Evolutionary conservation across 345 rosid species (phyloP), one percentile per base, ranked within the genome.

Genomic region (Citrus glauca): DNA sequence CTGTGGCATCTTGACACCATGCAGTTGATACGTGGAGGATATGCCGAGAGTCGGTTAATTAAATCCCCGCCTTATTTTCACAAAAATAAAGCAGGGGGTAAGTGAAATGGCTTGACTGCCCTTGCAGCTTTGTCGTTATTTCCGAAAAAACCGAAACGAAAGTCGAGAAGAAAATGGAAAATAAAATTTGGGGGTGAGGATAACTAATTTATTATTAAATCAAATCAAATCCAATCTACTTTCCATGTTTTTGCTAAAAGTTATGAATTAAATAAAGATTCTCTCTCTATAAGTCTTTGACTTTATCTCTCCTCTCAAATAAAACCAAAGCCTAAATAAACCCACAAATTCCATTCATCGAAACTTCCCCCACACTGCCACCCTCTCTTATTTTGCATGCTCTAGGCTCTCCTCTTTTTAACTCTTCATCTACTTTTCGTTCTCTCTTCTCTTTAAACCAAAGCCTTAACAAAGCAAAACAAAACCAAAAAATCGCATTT

Each of bases 201-300:
- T 74, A 68, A 76, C 62, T 73, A 73, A 81, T 45, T 77, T 48
- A 66, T 22, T 33, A 38, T 37, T 24, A 25, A 73, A 50, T 11
- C 50, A 45, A 45, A 45, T 45, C 66, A 77, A 55, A 69, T 77
- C 66, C 68, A 67, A 57, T 77, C 66, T 45, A 48, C 37, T 24
- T 48, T 48, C 72, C 25, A 69, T 74, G 48, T 66, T 19, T 20
- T 14, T 40, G 40, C 66, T 40, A 57, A 55, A 55, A 35, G 35
- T 28, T 37, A 56, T 56, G 22, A 33, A 28, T 35, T 27, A 53
- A 40, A 82, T 42, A 42, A 62, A 81, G 71, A 61, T 37, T 76
- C 76, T 81, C 80, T 72, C 79, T 84, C 80, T 72, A 76, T 70
- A 63, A 25, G 72, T 82, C 79, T 50, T 85, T 85, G 87, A 85